Evolutionary conservation across 2,329 filamentous ascomycete genomes (phyloP).

Genomic region (Basipetospora chlamydospora): DNA sequence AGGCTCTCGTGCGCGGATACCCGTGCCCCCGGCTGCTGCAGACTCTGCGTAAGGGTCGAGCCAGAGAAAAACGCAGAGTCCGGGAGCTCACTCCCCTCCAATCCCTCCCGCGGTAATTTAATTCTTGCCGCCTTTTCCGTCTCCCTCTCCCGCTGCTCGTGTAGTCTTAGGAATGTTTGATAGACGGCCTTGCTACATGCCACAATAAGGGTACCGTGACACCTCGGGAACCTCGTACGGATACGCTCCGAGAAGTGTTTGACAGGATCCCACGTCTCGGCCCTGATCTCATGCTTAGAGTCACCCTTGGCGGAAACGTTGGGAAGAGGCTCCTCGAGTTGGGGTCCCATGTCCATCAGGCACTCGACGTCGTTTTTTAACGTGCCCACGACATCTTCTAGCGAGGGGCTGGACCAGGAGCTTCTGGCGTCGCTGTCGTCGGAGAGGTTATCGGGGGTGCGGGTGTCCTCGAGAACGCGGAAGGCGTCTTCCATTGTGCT

Average conservation of each 20-base stretch:
- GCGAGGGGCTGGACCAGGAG: neutral
- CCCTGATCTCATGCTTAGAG: neutral
- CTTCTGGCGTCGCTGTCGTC: neutral
- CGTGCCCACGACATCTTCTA: neutral
- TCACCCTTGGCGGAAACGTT: neutral
- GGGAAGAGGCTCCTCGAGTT: neutral
- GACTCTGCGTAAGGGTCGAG: neutral
- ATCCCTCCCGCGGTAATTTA: neutral
- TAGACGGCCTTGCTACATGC: neutral
- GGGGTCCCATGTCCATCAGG: neutral
- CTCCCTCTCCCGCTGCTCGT: neutral
- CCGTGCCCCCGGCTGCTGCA: neutral
- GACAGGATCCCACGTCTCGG: neutral
- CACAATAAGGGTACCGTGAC: neutral
- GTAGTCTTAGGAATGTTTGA: neutral
- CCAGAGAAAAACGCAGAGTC: neutral
- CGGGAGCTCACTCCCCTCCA: neutral
- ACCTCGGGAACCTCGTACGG: neutral
- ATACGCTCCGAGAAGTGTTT: neutral
- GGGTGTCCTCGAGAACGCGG: neutral
- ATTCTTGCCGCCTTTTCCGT: too few species aligned
- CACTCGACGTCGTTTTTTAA: neutral
- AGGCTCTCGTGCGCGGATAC: neutral
- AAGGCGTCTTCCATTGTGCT: neutral
- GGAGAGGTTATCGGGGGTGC: too few species aligned